Evolutionary conservation across 1,139 yeast genomes (phyloP).

Genomic region (Taphrina wiesneri): DNA sequence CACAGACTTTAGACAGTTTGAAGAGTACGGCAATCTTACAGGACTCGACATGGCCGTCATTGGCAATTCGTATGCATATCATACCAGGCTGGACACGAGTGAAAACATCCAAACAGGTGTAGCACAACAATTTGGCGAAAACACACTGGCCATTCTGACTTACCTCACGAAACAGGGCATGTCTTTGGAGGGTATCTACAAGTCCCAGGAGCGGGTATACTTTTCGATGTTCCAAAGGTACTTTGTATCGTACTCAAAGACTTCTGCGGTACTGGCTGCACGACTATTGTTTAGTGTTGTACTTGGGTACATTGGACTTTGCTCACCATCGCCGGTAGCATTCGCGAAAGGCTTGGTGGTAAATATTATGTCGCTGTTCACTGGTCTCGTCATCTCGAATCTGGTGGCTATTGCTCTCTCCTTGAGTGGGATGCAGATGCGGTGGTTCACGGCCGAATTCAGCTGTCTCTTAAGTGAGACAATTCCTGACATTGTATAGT

Average conservation of each 20-base stretch:
- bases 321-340: conserved; percentile 10
- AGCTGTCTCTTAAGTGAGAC: conserved; percentile 8
- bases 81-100: conserved; percentile 29
- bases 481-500: too few relatives aligned
- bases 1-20: conserved; percentile 36
- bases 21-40: conserved; percentile 35
- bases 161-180: conserved; percentile 23
- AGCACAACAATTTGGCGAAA: conserved; percentile 35
- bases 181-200: conserved; percentile 8
- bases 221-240: conserved; percentile 32
- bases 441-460: conserved; percentile 23
- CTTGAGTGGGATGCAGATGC: conserved; percentile 9
- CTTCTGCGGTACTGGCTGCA: conserved; percentile 8
- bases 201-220: conserved; percentile 23
- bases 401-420: conserved; percentile 13
- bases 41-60: conserved; percentile 36
- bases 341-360: conserved; percentile 2
- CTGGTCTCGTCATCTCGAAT: conserved; percentile 19
- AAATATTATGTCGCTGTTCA: conserved; percentile 9
- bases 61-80: conserved; percentile 33
- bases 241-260: conserved; percentile 24
- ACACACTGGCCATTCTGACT: conserved; percentile 33
- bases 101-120: conserved; percentile 29
- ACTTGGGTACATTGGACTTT: conserved; percentile 20
- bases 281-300: conserved; percentile 26